Percentiles rank a stretch among this genome's conserved stretches.
Conservation (phyloP, 2,329 filamentous ascomycete species). For the Cytospora piceae region DNA sequence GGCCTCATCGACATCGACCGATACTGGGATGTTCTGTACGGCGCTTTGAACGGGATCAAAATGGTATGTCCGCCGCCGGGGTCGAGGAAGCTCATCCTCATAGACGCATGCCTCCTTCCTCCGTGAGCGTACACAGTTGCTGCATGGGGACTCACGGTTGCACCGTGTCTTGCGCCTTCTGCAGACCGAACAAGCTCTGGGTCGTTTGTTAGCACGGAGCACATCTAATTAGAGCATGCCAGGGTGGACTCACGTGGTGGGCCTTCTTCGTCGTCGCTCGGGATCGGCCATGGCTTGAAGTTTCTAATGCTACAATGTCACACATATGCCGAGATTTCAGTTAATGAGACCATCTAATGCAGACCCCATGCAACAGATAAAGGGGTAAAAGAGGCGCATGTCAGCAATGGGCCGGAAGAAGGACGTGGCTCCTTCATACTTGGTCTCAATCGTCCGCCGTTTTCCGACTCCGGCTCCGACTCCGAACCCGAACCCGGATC, state of each 20-base stretch:
- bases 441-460: slow-evolving; percentile 10
- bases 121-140: slow-evolving; percentile 46
- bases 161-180: slow-evolving; percentile 49
- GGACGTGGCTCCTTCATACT: background rate
- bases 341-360: no score
- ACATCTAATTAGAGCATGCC: background rate
- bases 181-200: slow-evolving; percentile 43
- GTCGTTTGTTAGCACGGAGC: background rate
- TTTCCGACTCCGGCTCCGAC: slow-evolving; percentile 12
- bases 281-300: slow-evolving; percentile 22
- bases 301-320: background rate
- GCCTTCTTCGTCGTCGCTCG: slow-evolving; percentile 30
- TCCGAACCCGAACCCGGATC: background rate
- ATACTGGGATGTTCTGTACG: background rate
- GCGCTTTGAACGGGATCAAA: background rate
- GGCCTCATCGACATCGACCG: background rate
- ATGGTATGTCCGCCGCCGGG: background rate
- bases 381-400: background rate
- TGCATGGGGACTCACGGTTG: slow-evolving; percentile 47
- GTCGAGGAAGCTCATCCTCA: slow-evolving; percentile 30
- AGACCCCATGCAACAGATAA: background rate
- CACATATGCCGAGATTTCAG: background rate
- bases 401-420: background rate
- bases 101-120: slow-evolving; percentile 41
- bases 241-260: slow-evolving; percentile 18